Percentiles rank a stretch among this genome's conserved stretches.
phyloP scores from a whole-genome alignment of 129 eudicot species.

The Deinandra increscens region DNA sequence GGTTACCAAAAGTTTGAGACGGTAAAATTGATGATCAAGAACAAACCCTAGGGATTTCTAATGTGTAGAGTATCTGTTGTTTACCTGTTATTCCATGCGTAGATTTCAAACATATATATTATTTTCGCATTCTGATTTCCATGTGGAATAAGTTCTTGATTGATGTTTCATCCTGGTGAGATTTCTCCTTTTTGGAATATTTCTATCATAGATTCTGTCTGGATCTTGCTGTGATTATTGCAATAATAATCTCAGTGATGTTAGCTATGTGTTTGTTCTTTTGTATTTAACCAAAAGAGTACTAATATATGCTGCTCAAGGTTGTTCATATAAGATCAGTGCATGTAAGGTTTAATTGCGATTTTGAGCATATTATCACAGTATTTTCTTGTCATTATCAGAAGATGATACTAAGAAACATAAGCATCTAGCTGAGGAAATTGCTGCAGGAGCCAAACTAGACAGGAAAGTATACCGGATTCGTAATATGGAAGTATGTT shows the following conservation, averaged over 20 bases:
- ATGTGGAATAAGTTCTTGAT: not conserved
- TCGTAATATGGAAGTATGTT: constrained; percentile 22
- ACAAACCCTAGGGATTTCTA: not conserved
- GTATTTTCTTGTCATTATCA: constrained; percentile 2
- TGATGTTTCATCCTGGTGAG: not conserved
- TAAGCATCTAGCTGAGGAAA: constrained; percentile 23
- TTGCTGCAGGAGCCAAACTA: constrained; percentile 23
- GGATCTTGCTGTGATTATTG: not conserved
- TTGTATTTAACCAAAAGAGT: not conserved
- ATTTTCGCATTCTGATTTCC: not conserved
- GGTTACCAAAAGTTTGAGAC: not conserved
- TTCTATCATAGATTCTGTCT: too few relatives aligned
- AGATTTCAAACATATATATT: not conserved
- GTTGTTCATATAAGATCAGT: constrained; percentile 9
- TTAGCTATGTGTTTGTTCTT: not conserved
- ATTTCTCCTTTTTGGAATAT: not conserved
- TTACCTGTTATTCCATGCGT: not conserved
- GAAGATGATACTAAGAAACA: constrained; percentile 18
- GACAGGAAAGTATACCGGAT: constrained; percentile 27
- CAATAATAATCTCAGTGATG: not conserved
- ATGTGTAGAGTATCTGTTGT: not conserved
- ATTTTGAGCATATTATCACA: not conserved
- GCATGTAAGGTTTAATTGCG: not conserved
- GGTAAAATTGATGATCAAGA: not conserved
- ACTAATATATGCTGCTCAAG: not conserved